phyloP scores from a whole-genome alignment of 768 basidiomycete species.

The Tylopilus cervinicoccineus region DNA sequence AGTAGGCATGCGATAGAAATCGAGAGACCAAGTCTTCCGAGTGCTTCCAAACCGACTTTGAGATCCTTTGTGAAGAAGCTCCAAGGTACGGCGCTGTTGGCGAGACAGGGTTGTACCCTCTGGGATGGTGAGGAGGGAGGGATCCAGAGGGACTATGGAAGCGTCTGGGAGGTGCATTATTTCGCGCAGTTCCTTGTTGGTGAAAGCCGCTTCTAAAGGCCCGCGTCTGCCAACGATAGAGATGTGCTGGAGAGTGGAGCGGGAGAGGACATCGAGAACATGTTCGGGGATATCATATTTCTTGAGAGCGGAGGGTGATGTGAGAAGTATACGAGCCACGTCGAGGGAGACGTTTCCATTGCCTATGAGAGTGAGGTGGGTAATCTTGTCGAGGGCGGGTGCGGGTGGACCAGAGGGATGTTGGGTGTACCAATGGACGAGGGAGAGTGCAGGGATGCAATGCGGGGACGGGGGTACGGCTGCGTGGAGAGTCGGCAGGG shows the following conservation, averaged over 20 bases:
- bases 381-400: conserved; percentile 58
- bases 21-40: conserved; percentile 70
- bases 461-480: conserved; percentile 43
- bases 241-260: conserved; percentile 67
- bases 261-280: conserved; percentile 64
- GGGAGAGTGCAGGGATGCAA: conserved; percentile 69
- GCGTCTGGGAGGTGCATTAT: conserved; percentile 63
- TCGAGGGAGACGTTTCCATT: conserved; percentile 96
- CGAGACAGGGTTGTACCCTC: conserved; percentile 41
- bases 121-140: conserved; percentile 38
- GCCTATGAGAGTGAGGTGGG: conserved; percentile 82
- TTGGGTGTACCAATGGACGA: conserved; percentile 96
- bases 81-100: conserved; percentile 62
- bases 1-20: conserved; percentile 75
- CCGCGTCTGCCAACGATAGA: conserved; percentile 85
- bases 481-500: conserved; percentile 57
- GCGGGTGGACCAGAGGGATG: conserved; percentile 69
- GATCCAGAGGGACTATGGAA: conserved; percentile 60
- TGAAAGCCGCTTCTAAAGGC: conserved; percentile 85
- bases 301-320: conserved; percentile 53
- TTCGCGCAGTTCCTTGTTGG: conserved; percentile 90
- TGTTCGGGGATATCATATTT: conserved; percentile 75
- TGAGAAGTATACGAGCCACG: conserved; percentile 85
- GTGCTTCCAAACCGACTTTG: conserved; percentile 46
- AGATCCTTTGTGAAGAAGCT: conserved; percentile 65